Conservation (phyloP, 2,329 filamentous ascomycete genomes). For the Apiospora hydei region DNA sequence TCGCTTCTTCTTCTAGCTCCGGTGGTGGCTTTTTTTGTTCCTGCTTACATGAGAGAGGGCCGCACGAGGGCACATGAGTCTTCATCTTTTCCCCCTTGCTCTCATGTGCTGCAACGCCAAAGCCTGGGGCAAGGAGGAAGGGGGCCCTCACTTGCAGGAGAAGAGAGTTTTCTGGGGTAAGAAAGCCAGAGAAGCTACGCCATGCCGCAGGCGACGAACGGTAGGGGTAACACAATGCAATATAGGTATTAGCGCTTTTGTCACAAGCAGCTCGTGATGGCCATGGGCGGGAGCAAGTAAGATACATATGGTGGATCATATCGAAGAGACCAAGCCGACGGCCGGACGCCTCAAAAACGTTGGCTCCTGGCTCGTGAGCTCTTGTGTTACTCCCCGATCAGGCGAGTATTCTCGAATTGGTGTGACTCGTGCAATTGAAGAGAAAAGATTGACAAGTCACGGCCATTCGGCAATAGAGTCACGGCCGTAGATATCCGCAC, state of each 20-base stretch:
- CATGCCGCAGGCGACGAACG: conserved; percentile 12
- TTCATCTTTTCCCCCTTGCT: background rate
- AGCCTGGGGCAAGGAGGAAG: too few species aligned
- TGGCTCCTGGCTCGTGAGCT: background rate
- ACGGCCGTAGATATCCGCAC: conserved; percentile 19
- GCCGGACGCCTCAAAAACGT: background rate
- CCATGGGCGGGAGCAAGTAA: background rate
- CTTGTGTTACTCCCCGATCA: background rate
- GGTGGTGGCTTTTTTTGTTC: conserved; percentile 1
- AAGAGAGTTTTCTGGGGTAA: conserved; percentile 20
- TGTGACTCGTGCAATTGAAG: background rate
- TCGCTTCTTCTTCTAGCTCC: background rate
- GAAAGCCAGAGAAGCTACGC: conserved; percentile 10
- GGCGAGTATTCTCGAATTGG: background rate
- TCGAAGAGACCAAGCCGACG: background rate
- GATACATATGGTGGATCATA: background rate
- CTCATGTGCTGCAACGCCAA: background rate
- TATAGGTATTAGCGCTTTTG: conserved; percentile 1
- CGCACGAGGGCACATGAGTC: background rate
- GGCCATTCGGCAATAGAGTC: background rate
- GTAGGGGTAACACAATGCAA: conserved; percentile 11
- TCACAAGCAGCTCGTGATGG: background rate
- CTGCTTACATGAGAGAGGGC: background rate
- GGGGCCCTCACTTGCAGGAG: background rate
- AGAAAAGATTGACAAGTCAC: background rate